Percentiles rank a stretch among this genome's conserved stretches.
Conservation (phyloP, 495 filamentous ascomycete species). For the Neurospora sp. region DNA sequence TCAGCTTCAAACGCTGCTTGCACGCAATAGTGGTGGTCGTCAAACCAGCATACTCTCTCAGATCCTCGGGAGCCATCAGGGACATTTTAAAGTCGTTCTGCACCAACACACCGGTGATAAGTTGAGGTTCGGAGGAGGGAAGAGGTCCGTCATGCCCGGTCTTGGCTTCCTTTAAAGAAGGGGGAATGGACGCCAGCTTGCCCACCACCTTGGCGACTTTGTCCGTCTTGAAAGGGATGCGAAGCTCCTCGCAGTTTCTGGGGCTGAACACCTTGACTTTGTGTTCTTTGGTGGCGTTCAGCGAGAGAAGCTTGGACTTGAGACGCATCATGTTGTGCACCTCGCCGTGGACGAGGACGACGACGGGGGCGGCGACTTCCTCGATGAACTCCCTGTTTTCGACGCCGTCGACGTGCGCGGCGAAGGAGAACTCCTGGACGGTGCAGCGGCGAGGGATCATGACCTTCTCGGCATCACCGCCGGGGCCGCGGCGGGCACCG, state of each 20-base stretch:
- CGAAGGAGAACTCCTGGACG: conserved; percentile 87
- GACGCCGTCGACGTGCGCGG: conserved; percentile 91
- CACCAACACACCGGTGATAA: conserved; percentile 84
- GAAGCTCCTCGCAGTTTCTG: conserved; percentile 88
- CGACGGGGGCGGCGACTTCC: conserved; percentile 79
- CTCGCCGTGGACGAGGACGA: conserved; percentile 94
- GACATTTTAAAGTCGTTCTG: conserved; percentile 95
- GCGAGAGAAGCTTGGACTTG: conserved; percentile 84
- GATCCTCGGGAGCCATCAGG: conserved; percentile 90
- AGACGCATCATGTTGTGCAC: conserved; percentile 97
- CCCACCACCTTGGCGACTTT: conserved; percentile 95
- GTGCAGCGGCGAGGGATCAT: conserved; percentile 91
- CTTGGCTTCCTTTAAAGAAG: conserved; percentile 34
- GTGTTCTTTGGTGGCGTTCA: conserved; percentile 68
- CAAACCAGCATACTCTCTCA: conserved; percentile 89
- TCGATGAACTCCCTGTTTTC: conserved; percentile 95
- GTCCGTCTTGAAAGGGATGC: conserved; percentile 90
- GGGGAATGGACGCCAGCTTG: conserved; percentile 72
- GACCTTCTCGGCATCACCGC: conserved; percentile 58
- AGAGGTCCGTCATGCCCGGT: neutral
- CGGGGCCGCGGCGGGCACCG: conserved; percentile 44
- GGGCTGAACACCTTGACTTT: conserved; percentile 89
- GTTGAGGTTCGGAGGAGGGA: conserved; percentile 24
- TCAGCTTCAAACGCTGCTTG: conserved; percentile 76
- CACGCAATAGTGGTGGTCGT: conserved; percentile 89